phyloP scores from a whole-genome alignment of 495 filamentous ascomycete species.

The Xylaria flabelliformis region DNA sequence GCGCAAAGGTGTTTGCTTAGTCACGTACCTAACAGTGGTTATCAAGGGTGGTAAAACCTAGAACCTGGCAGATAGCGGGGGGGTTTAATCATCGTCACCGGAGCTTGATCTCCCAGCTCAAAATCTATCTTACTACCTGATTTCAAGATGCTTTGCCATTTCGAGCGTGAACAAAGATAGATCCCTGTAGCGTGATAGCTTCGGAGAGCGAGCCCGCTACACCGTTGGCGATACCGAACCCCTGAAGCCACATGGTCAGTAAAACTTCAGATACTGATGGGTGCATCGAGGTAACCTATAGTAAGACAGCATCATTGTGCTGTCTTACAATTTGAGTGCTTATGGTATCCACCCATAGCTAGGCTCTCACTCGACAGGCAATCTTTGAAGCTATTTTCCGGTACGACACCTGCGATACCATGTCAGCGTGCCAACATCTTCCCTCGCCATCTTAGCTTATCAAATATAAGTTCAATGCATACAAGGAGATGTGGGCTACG shows the following conservation, averaged over 20 bases:
- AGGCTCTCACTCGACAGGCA: background rate
- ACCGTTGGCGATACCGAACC: background rate
- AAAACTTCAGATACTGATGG: background rate
- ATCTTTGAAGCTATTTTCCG: background rate
- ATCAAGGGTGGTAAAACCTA: too few species aligned
- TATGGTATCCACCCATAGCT: background rate
- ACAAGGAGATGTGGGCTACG: background rate
- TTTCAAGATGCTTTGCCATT: slow-evolving; percentile 1
- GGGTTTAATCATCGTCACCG: background rate
- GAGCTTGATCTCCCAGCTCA: background rate
- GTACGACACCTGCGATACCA: background rate
- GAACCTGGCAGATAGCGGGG: background rate
- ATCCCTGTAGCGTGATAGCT: background rate
- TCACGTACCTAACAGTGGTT: too few species aligned
- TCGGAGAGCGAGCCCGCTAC: slow-evolving; percentile 7
- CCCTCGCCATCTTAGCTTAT: background rate
- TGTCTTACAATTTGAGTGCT: slow-evolving; percentile 10
- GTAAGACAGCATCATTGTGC: background rate
- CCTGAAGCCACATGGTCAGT: background rate
- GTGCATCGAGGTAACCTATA: background rate
- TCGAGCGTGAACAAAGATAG: background rate
- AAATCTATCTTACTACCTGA: background rate
- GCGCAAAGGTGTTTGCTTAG: too few species aligned
- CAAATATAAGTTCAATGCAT: slow-evolving; percentile 4
- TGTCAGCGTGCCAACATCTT: background rate